Evolutionary conservation across 257 asterid species (phyloP), one percentile per base, ranked within the genome.

Genomic region (Ophiorrhiza pumila): DNA sequence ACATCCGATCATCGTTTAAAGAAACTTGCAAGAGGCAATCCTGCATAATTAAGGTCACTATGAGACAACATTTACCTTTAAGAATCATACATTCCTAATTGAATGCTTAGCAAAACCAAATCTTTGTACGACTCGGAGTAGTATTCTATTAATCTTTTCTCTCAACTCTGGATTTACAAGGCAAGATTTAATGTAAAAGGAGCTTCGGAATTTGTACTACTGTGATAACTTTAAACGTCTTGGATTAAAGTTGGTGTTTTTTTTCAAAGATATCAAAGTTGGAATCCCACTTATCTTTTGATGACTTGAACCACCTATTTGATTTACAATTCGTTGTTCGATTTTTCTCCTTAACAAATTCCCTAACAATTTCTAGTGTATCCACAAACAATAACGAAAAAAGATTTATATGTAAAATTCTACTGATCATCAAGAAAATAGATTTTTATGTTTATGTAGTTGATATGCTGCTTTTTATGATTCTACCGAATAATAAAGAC

Each of bases 401-500:
- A 12, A 50, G 57, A 50, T n/a, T n/a, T n/a, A n/a, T n/a, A n/a
- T n/a, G n/a, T n/a, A n/a, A n/a, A n/a, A n/a, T n/a, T n/a, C n/a
- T n/a, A n/a, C n/a, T n/a, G 49, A 43, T 50, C 57, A 14, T 50
- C 25, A 50, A 50, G 57, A 22, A 53, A 31, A 23, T 4, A 11
- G 41, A 69, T 27, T 49, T 69, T 50, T 18, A 39, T 29, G 10
- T 55, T 37, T 10, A 69, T 73, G 14, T 71, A 57, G 57, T 70
- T 75, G 63, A 22, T 37, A 63, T 58, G 59, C 65, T 77, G 71
- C 63, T 18, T 35, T 57, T 35, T 62, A 42, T 72, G 81, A 76
- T 76, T 69, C 74, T 43, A n/a, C 61, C 22, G 39, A 39, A 52
- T 7, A 29, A 65, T 18, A 68, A 13, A 20, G 34, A 2, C 64